phyloP scores from a whole-genome alignment of 495 filamentous ascomycete genomes.

The Durotheca rogersii region DNA sequence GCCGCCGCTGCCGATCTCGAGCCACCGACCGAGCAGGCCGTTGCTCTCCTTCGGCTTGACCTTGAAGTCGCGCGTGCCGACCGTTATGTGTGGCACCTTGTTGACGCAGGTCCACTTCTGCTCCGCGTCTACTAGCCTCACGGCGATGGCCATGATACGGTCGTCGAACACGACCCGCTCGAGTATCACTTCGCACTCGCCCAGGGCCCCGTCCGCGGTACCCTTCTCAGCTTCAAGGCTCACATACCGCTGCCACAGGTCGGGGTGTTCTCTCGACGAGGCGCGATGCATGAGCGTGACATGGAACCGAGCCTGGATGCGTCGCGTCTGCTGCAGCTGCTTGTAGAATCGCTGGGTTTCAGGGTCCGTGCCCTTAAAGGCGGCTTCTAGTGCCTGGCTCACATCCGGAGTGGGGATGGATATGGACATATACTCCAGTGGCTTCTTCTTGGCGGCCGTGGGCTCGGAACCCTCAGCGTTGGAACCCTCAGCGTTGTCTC shows the following conservation, averaged over 20 bases:
- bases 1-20: conserved; percentile 48
- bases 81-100: conserved; percentile 78
- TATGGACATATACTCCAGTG: conserved; percentile 82
- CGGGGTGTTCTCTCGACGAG: conserved; percentile 53
- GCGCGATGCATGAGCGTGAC: conserved; percentile 89
- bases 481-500: conserved; percentile 39
- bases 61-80: conserved; percentile 68
- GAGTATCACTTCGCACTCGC: conserved; percentile 51
- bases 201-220: conserved; percentile 41
- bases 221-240: conserved; percentile 47
- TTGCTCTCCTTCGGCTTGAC: conserved; percentile 96
- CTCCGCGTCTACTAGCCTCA: conserved; percentile 58
- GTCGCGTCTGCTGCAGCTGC: conserved; percentile 67
- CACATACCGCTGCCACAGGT: conserved; percentile 70
- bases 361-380: conserved; percentile 57
- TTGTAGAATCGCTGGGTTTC: conserved; percentile 66
- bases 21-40: conserved; percentile 71
- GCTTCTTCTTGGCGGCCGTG: conserved; percentile 59
- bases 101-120: conserved; percentile 69
- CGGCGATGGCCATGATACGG: conserved; percentile 85
- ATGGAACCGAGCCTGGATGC: conserved; percentile 85
- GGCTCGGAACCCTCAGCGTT: conserved; percentile 27
- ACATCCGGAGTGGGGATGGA: conserved; percentile 60
- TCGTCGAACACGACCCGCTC: conserved; percentile 74
- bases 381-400: conserved; percentile 60